Base-by-base conservation (phyloP, 2,329 filamentous ascomycete genomes). In the Pyrenochaeta sp. region DNA sequence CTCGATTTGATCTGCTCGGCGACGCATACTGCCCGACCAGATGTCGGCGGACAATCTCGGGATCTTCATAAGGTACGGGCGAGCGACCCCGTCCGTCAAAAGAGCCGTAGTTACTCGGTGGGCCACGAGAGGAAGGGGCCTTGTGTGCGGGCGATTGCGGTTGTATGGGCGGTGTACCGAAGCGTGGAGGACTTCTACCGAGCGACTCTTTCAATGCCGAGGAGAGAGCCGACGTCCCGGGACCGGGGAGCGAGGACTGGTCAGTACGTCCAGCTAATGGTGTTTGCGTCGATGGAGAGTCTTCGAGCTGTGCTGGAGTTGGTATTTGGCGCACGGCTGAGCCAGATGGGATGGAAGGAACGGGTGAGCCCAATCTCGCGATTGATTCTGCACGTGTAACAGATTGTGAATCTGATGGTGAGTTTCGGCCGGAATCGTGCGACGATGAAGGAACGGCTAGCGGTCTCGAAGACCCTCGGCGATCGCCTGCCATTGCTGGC, bases 11-110 rank as follows among this genome's bases (percentile, higher is more conserved):
- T 52, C 71, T 65, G 58, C 68, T 73, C n/a, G 76, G 74, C 25
- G 76, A 78, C 19, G 74, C 74, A 59, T 78, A 76, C 49, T 71
- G 72, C 25, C 67, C 75, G 87, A 22, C 97, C 92, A 69, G 96
- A 82, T 99, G 95, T 66, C 94, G 86, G 75, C 90, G 93, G 65
- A 99, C 86, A 52, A 98, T 92, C 75, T 97, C 93, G 15, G 93
- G 90, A 71, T 98, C 92, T 79, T 98, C 93, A 72, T 90, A 90
- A 4, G 90, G 88, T 24, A 83, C 87, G 47, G 83, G 85, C 72
- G 74, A 82, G 61, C 79, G 77, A 65, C 70, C 77, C 64, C 89
- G 86, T 49, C 87, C 86, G 63, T 95, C 91, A 69, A 96, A 93
- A 9, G 93, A 97, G 52, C 93, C 94, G 77, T 95, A 96, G 70